Evolutionary conservation across 2,329 filamentous ascomycete species (phyloP).

Genomic region (Colletotrichum phormii): DNA sequence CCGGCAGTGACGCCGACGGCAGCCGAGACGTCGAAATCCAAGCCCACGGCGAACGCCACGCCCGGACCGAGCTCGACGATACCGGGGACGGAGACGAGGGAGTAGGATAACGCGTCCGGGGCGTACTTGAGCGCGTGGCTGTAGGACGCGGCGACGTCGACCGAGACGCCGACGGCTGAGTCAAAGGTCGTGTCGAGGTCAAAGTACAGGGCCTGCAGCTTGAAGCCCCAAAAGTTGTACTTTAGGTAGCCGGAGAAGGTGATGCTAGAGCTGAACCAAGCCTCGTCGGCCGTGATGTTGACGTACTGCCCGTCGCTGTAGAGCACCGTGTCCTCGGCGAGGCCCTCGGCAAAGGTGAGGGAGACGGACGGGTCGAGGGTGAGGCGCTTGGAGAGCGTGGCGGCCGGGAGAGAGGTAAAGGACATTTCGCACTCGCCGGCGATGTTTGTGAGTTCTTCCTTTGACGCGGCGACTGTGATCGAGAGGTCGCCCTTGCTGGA

Average conservation of each 20-base stretch:
- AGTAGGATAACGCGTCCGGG: conserved; percentile 50
- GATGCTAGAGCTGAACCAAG: conserved; percentile 48
- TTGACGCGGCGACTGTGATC: conserved; percentile 46
- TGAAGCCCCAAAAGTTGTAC: conserved; percentile 50
- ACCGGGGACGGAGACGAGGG: conserved; percentile 52
- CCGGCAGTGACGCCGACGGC: conserved; percentile 46
- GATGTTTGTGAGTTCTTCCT: conserved; percentile 47
- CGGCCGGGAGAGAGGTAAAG: conserved; percentile 43
- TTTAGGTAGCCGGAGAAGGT: conserved; percentile 56
- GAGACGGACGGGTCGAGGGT: conserved; percentile 42
- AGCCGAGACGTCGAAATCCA: conserved; percentile 49
- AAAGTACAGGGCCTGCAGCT: conserved; percentile 52
- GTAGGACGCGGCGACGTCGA: conserved; percentile 48
- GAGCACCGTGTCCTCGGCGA: conserved; percentile 43
- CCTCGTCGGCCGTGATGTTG: conserved; percentile 48
- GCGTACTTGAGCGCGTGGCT: conserved; percentile 49
- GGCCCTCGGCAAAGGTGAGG: conserved; percentile 37
- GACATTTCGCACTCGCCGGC: conserved; percentile 44
- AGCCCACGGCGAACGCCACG: conserved; percentile 51
- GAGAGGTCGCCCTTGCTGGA: conserved; percentile 43
- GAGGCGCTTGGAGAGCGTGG: conserved; percentile 40
- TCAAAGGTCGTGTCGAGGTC: conserved; percentile 54
- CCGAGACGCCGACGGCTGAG: conserved; percentile 49
- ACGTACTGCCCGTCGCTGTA: conserved; percentile 46
- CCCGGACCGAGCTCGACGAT: conserved; percentile 52